These are phyloP conservation scores for Davidsoniella virescens DNA, from an alignment of 2,329 filamentous ascomycete genomes.

Conservation along the genomic window DNA sequence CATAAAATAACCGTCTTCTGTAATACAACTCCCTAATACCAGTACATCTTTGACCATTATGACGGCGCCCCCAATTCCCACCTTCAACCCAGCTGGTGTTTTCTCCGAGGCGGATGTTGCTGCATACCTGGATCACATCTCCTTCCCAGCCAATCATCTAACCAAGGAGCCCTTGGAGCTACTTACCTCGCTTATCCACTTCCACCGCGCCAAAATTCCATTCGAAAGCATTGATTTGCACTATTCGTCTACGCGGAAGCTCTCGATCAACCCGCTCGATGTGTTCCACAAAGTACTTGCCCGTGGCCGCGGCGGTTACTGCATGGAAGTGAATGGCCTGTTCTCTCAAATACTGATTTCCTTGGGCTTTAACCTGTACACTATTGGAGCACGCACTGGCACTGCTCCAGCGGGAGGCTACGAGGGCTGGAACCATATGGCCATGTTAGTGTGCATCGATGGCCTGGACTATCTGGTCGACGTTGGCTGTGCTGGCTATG, in stretches of 20 bases:
- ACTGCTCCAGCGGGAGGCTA: constrained; percentile 6
- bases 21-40: no score
- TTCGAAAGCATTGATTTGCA: constrained; percentile 40
- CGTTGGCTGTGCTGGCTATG: constrained; percentile 42
- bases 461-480: constrained; percentile 34
- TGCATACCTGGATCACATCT: constrained; percentile 19
- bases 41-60: background rate
- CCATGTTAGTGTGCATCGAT: constrained; percentile 40
- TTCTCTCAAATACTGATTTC: constrained; percentile 31
- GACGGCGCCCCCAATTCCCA: background rate
- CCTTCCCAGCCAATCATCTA: constrained; percentile 15
- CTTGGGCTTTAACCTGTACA: constrained; percentile 33
- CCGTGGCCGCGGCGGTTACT: constrained; percentile 33
- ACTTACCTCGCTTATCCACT: constrained; percentile 20
- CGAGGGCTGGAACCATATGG: constrained; percentile 36
- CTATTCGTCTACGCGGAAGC: constrained; percentile 25
- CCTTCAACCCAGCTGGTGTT: background rate
- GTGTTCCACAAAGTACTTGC: constrained; percentile 31
- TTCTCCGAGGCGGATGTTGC: constrained; percentile 17
- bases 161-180: constrained; percentile 14
- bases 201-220: constrained; percentile 33
- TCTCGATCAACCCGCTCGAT: constrained; percentile 24
- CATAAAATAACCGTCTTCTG: no score
- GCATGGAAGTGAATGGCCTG: constrained; percentile 31
- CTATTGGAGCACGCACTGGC: constrained; percentile 29